Conservation (phyloP, 352 stramenopile genomes). For the Globisporangium alternatum region DNA sequence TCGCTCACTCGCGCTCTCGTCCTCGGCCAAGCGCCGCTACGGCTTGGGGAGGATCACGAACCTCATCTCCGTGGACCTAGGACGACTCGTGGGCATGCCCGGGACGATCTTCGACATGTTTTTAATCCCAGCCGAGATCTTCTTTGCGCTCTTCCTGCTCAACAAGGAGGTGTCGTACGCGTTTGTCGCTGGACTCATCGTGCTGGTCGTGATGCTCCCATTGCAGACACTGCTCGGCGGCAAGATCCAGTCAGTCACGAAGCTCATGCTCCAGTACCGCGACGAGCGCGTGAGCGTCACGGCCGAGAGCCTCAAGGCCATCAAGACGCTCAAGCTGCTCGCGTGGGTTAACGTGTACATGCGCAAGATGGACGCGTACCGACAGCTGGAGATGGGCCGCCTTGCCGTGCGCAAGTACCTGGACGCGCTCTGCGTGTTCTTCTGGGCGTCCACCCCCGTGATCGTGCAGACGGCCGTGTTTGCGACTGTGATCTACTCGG, state of each 20-base stretch:
- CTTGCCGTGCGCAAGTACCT: conserved; percentile 84
- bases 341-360: conserved; percentile 56
- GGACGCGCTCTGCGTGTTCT: conserved; percentile 88
- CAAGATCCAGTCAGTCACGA: conserved; percentile 74
- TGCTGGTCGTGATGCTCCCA: conserved; percentile 81
- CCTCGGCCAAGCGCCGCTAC: conserved; percentile 24
- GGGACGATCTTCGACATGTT: conserved; percentile 78
- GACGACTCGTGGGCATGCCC: conserved; percentile 67
- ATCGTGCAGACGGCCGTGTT: conserved; percentile 88
- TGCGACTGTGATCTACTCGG: conserved; percentile 61
- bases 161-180: conserved; percentile 79
- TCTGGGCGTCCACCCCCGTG: conserved; percentile 88
- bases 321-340: conserved; percentile 79
- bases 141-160: conserved; percentile 70
- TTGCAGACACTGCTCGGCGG: conserved; percentile 77
- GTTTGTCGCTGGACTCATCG: conserved; percentile 74
- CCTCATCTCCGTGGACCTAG: conserved; percentile 75
- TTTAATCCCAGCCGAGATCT: conserved; percentile 71
- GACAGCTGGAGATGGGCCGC: conserved; percentile 63
- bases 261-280: conserved; percentile 71
- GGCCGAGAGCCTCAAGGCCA: conserved; percentile 63
- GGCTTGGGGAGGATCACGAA: conserved; percentile 74
- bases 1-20: conserved; percentile 42
- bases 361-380: conserved; percentile 41
- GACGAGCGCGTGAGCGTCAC: conserved; percentile 73